Percentiles rank a stretch among this genome's conserved stretches.
phyloP scores from a whole-genome alignment of 208 protist genomes.

The Leishmania major region DNA sequence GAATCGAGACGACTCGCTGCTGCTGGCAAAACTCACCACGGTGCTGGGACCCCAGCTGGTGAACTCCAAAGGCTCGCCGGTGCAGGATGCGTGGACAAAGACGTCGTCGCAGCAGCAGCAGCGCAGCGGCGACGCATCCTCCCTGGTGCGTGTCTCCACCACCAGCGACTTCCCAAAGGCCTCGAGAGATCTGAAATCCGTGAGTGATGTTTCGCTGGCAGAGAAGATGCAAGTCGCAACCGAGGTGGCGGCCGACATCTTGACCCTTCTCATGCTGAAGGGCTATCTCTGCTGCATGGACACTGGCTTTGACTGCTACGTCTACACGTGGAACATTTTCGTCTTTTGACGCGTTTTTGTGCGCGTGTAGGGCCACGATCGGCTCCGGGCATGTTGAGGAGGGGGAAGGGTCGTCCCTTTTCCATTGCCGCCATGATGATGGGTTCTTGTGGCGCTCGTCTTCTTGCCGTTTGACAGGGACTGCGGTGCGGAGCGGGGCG shows the following conservation, averaged over 20 bases:
- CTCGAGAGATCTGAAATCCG: constrained; percentile 34
- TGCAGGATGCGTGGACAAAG: constrained; percentile 20
- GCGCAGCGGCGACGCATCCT: not conserved
- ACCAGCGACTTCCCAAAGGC: constrained; percentile 42
- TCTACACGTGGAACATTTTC: constrained; percentile 90
- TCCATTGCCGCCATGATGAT: too few relatives aligned
- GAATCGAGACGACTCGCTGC: constrained; percentile 57
- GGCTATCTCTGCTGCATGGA: constrained; percentile 78
- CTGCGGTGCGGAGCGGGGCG: not conserved
- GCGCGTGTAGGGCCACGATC: not conserved
- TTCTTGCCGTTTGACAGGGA: not conserved
- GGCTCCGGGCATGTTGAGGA: not conserved
- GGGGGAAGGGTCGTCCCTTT: not conserved
- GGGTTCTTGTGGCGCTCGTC: too few relatives aligned
- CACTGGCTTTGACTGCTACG: constrained; percentile 65
- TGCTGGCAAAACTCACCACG: constrained; percentile 49
- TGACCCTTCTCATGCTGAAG: constrained; percentile 46
- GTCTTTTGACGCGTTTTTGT: constrained; percentile 32
- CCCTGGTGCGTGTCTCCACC: constrained; percentile 31
- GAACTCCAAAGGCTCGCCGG: constrained; percentile 8
- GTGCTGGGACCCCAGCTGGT: constrained; percentile 69
- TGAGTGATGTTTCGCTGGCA: constrained; percentile 73
- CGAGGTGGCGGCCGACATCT: constrained; percentile 62
- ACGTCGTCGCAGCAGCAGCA: not conserved
- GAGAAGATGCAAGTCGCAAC: constrained; percentile 50